Evolutionary conservation across 176 grass and related monocot species (phyloP).

Genomic region (Chrysopogon serrulatus): DNA sequence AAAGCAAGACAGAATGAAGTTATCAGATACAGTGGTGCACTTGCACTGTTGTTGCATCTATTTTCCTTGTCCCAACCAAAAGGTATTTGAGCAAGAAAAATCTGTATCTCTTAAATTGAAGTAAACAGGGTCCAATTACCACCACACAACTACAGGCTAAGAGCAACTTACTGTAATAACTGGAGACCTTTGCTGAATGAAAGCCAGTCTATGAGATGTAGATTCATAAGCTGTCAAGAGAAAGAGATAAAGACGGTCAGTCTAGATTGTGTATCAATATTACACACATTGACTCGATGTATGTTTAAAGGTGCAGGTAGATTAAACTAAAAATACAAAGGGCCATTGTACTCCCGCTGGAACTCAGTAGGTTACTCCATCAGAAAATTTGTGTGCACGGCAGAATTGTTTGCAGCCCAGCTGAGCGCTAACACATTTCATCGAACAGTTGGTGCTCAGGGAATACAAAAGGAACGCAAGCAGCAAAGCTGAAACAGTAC

Average conservation of each 20-base stretch:
- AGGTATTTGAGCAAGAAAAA: neutral
- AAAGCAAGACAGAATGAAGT: neutral
- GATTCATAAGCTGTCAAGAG: constrained; percentile 78
- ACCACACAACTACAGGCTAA: neutral
- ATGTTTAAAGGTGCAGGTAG: neutral
- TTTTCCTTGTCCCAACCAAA: neutral
- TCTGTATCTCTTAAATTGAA: neutral
- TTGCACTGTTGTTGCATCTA: neutral
- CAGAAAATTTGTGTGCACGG: neutral
- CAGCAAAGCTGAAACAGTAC: neutral
- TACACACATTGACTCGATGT: neutral
- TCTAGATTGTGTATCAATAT: neutral
- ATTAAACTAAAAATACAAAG: neutral
- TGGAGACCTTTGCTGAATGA: constrained; percentile 96
- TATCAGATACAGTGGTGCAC: neutral
- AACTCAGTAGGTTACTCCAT: neutral
- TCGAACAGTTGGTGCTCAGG: constrained; percentile 31
- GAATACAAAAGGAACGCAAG: neutral
- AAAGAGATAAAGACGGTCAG: constrained; percentile 23
- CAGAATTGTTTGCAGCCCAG: neutral
- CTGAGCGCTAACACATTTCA: constrained; percentile 10
- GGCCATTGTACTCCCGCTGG: neutral
- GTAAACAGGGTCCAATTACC: neutral
- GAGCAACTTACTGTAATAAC: constrained; percentile 56
- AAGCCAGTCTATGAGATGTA: constrained; percentile 41